Base-by-base conservation (phyloP, 441 rosid species). In the Sinapis alba region DNA sequence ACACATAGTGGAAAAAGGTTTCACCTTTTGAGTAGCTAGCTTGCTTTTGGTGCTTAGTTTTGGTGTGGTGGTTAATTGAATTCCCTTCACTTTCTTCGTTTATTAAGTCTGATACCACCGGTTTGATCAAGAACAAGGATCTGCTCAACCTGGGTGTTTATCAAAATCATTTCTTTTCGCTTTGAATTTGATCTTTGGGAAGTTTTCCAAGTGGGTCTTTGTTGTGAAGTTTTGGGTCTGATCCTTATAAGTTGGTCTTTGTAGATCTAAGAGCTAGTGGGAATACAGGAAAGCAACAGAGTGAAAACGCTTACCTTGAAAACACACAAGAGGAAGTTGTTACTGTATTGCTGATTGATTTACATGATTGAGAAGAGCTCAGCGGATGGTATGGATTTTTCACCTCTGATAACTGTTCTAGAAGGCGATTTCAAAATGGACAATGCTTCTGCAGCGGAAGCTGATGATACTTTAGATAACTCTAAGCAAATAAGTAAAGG, bases 321-420 rank as follows among this genome's bases (percentile, higher is more conserved):
- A 38, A n/a, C 30, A 18, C 28, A 53, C 47, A 11, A 70, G 57
- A 60, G 76, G 54, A 34, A 34, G 7, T 38, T 57, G 71, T 60
- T 43, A 2, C 71, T 67, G 6, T 59, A 71, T 58, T 71, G 68
- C 53, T 15, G 60, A 57, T 77, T 77, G 65, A 41, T 81, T 79
- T 81, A 81, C 92, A 93, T 94, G 97, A 74, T 85, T 82, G 67
- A 58, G 73, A 70, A 74, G 80, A 69, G 64, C 74, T 84, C 84
- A 89, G 89, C 86, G 15, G 15, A 11, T 18, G 15, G 86, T 66
- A 84, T 86, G 87, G 94, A 87, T 84, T 85, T 86, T 64, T 84
- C 97, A 10, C 85, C 86, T 73, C 74, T 87, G 60, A 61, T 83
- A 71, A 65, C 77, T 19, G 70, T 84, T 12, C 61, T 86, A 68